phyloP scores from a whole-genome alignment of 164 flowering plant genomes.

The Vitis amurensis region DNA sequence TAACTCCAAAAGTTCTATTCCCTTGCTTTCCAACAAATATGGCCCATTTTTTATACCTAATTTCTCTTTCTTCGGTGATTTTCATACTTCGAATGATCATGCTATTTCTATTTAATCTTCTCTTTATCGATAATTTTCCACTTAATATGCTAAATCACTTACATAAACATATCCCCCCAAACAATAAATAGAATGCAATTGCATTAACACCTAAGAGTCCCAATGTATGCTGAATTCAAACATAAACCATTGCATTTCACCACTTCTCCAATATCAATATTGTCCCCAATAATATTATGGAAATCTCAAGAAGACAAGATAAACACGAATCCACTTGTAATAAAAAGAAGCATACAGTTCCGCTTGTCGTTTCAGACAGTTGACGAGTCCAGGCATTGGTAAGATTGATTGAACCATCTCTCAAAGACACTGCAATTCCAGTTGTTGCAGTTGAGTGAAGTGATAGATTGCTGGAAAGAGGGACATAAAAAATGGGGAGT shows the following conservation, averaged over 20 bases:
- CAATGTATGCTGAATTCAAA: not conserved
- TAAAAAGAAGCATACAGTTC: slow-evolving; percentile 54
- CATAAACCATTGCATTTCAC: not conserved
- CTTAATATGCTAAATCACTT: not conserved
- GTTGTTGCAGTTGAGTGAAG: slow-evolving; percentile 80
- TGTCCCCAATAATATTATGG: no score
- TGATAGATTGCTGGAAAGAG: slow-evolving; percentile 58
- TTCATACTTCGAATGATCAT: not conserved
- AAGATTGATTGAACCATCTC: slow-evolving; percentile 88
- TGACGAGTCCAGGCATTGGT: slow-evolving; percentile 94
- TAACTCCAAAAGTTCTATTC: no score
- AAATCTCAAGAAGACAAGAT: not conserved
- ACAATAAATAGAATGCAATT: not conserved
- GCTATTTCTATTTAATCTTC: not conserved
- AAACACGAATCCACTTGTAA: not conserved
- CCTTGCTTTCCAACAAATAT: no score
- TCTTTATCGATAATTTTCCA: not conserved
- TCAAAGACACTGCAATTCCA: slow-evolving; percentile 70
- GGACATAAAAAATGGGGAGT: not conserved
- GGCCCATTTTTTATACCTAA: not conserved
- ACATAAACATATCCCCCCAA: not conserved
- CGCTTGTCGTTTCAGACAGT: slow-evolving; percentile 76
- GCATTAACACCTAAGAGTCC: not conserved
- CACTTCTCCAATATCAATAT: not conserved
- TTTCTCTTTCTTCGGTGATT: not conserved